A percentile compares a stretch with the other conserved stretches of the same genome.
These are phyloP conservation scores for Inga oerstediana DNA, from an alignment of 306 rosid genomes.

Conservation along the genomic window DNA sequence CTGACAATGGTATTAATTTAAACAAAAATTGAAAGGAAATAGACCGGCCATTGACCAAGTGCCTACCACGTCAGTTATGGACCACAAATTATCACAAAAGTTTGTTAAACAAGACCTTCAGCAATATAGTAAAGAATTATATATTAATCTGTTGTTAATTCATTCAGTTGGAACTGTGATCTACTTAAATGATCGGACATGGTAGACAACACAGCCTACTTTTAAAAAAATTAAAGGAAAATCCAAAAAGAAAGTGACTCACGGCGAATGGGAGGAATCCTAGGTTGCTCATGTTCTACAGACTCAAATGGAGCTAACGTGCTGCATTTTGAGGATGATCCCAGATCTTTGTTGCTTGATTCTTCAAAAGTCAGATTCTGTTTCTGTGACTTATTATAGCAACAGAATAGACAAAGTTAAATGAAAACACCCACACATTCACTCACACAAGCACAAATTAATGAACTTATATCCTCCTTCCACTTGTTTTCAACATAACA, in stretches of 20 bases:
- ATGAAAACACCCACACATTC: neutral
- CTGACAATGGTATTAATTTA: neutral
- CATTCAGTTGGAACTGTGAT: neutral
- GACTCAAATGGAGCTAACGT: slow-evolving; percentile 56
- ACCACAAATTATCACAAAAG: neutral
- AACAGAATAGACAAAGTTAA: slow-evolving; percentile 8
- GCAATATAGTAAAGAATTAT: neutral
- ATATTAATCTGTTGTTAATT: neutral
- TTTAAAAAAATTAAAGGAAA: neutral
- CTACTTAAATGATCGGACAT: neutral
- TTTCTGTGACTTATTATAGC: slow-evolving; percentile 49
- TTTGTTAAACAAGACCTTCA: neutral
- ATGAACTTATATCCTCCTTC: neutral
- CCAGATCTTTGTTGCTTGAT: slow-evolving; percentile 55
- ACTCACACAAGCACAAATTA: neutral
- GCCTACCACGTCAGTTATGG: neutral
- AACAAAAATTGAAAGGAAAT: neutral
- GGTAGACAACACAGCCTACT: neutral
- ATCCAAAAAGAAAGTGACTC: slow-evolving; percentile 38
- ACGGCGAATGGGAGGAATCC: slow-evolving; percentile 90
- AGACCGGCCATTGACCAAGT: neutral
- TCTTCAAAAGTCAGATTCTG: slow-evolving; percentile 63
- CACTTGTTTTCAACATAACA: neutral
- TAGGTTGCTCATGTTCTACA: slow-evolving; percentile 65
- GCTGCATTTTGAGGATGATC: slow-evolving; percentile 73